Conservation (phyloP, 2,329 filamentous ascomycete species). For the Zasmidium citrigriseum region DNA sequence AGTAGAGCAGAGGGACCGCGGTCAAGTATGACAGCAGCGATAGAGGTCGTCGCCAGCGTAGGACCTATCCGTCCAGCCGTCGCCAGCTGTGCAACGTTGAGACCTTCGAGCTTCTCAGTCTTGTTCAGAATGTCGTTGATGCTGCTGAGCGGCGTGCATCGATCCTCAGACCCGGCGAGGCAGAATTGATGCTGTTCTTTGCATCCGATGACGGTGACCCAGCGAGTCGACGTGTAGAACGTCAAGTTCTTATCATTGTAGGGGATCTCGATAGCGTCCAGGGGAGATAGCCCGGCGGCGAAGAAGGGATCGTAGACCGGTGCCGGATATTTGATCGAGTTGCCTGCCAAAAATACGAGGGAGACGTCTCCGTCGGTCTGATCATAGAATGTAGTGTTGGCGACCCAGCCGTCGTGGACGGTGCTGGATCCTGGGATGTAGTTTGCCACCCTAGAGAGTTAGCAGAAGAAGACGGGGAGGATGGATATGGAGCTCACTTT, state of each 20-base stretch:
- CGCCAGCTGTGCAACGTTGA: background rate
- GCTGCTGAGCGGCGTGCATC: background rate
- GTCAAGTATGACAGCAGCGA: background rate
- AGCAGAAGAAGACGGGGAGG: background rate
- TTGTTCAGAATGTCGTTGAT: background rate
- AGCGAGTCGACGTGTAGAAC: background rate
- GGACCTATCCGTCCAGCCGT: background rate
- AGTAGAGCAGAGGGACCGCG: background rate
- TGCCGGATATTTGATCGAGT: background rate
- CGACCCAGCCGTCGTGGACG: background rate
- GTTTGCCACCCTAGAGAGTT: background rate
- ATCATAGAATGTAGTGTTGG: slow-evolving; percentile 1
- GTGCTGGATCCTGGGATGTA: background rate
- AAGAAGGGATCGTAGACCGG: slow-evolving; percentile 5
- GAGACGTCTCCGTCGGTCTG: slow-evolving; percentile 1
- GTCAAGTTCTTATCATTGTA: background rate
- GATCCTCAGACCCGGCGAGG: background rate
- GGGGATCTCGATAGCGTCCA: background rate
- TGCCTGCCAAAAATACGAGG: background rate
- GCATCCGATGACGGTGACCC: background rate
- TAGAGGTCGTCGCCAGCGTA: background rate
- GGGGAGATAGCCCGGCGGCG: background rate
- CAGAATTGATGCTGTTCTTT: slow-evolving; percentile 3
- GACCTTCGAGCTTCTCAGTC: background rate
- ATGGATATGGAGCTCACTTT: background rate